These are phyloP conservation scores for barley (Hordeum vulgare) DNA, from an alignment of 176 grass and related monocot species.

Conservation along the genomic window DNA sequence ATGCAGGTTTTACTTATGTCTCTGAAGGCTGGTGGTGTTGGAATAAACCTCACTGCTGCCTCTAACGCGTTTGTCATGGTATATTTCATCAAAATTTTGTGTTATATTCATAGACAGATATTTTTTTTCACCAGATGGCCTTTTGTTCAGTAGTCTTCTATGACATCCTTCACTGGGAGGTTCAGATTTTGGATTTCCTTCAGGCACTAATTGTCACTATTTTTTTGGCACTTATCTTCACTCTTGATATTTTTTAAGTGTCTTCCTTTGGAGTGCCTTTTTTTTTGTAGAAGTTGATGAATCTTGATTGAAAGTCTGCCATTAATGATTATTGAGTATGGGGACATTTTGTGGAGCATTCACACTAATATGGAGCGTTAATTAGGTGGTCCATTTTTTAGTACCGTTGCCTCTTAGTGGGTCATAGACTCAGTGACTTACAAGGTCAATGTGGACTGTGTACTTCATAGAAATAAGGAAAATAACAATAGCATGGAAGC, in stretches of 20 bases:
- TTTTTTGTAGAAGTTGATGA: neutral
- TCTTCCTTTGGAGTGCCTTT: neutral
- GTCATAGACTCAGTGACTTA: neutral
- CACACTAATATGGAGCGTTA: neutral
- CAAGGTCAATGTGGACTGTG: neutral
- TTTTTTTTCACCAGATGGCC: neutral
- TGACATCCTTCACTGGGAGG: neutral
- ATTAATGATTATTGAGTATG: neutral
- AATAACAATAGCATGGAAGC: neutral
- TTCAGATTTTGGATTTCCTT: neutral
- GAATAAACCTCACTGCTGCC: constrained; percentile 96
- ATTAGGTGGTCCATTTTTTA: neutral
- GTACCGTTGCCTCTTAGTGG: neutral
- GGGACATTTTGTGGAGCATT: neutral
- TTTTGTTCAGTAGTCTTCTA: neutral
- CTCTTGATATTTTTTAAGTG: neutral
- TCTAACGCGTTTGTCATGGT: constrained; percentile 98
- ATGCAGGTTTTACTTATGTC: constrained; percentile 90
- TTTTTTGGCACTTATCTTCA: neutral
- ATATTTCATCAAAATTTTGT: neutral
- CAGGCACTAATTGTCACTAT: neutral
- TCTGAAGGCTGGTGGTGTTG: constrained; percentile 94
- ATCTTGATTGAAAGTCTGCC: neutral
- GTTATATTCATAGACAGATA: neutral
- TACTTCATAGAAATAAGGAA: neutral